Evolutionary conservation across 345 rosid species (phyloP), one percentile per base, ranked within the genome.

Genomic region (Brassica incana): DNA sequence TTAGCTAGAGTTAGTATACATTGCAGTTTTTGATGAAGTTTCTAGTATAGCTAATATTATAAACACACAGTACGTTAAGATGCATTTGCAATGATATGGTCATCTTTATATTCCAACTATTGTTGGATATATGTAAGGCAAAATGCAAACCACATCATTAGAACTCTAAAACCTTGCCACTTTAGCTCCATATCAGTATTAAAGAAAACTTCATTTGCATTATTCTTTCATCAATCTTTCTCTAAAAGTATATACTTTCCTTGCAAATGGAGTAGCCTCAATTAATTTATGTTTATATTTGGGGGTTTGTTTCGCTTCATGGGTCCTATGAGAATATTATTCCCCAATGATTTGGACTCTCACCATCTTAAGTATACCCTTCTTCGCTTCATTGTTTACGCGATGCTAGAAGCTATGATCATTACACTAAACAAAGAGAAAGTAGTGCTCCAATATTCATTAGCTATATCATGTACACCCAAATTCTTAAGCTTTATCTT

Each of bases 301-400:
- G 61, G 33, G 32, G 32, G 40, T 73, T 65, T 67, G 20, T 61
- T 38, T 56, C 62, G 33, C 61, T 61, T 68, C 33, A 76, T 65
- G 77, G 83, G 80, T 77, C 84, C 78, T 15, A 48, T 67, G 27
- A 12, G 40, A 77, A 72, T 77, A 81, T 81, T 72, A 77, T 81
- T 77, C 81, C 81, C 84, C 81, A 81, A 81, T 81, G 84, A 81
- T 81, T 81, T 77, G 81, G 59, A 66, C 80, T 45, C 76, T 74
- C 80, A 43, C 80, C 72, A n/a, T 77, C 72, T 65, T 29, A 54
- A 65, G 15, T 29, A 74, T 10, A 36, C 67, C 50, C 66, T 38
- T 56, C 67, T 56, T 38, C 38, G 68, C 72, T 75, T 71, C 61
- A 70, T 68, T 70, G 80, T 65, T 80, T 58, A 75, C 80, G 56